Evolutionary conservation across 306 rosid species (phyloP).

Genomic region (Trifolium pratense): DNA sequence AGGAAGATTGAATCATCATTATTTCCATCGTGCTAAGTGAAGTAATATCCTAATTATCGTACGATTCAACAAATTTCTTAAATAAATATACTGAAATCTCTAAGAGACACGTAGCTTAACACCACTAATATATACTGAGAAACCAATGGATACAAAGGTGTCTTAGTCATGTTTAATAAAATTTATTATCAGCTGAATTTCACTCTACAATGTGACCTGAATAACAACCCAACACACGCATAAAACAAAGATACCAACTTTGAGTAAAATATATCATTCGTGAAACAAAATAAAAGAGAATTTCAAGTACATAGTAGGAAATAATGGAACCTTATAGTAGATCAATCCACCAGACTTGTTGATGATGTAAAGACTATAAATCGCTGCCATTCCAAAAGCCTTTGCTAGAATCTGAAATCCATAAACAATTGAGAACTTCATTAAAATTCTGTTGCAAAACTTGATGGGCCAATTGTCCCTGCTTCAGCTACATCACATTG

Average conservation of each 20-base stretch:
- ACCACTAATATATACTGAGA: slow-evolving; percentile 9
- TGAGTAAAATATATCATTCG: neutral
- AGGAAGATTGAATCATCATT: neutral
- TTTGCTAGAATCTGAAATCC: slow-evolving; percentile 38
- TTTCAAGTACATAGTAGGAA: neutral
- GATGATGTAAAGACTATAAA: slow-evolving; percentile 90
- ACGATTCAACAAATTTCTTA: neutral
- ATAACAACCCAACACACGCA: neutral
- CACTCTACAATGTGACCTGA: slow-evolving; percentile 1
- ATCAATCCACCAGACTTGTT: slow-evolving; percentile 92
- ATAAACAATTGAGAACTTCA: slow-evolving; percentile 7
- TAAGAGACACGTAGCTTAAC: slow-evolving; percentile 7
- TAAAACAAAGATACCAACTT: neutral
- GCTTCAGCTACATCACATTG: too few species aligned
- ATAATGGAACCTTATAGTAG: slow-evolving; percentile 73
- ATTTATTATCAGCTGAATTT: slow-evolving; percentile 15
- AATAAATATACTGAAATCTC: neutral
- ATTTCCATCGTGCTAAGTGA: neutral
- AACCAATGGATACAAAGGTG: neutral
- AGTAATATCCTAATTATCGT: neutral
- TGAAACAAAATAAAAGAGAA: neutral
- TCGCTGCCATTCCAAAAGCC: slow-evolving; percentile 71
- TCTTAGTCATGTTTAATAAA: slow-evolving; percentile 20
- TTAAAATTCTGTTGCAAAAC: neutral
- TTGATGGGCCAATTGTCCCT: neutral